Conservation (phyloP, 2,329 filamentous ascomycete species). For the Penicillium thymicola region DNA sequence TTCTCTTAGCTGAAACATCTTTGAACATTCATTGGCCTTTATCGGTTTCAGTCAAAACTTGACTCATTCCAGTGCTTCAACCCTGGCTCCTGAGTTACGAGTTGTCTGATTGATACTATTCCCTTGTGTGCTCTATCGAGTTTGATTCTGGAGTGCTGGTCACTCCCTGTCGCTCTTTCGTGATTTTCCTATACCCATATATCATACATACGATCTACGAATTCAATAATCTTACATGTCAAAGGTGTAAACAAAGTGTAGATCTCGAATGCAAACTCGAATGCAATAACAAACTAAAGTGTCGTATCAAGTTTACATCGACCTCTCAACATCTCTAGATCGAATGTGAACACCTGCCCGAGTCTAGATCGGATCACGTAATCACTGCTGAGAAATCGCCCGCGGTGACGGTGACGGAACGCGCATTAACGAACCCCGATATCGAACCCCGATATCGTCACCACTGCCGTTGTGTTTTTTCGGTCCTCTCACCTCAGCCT, state of each 20-base stretch:
- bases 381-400: slow-evolving; percentile 10
- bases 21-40: neutral
- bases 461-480: slow-evolving; percentile 1
- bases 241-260: neutral
- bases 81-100: slow-evolving; percentile 1
- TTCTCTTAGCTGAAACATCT: neutral
- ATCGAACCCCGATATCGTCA: slow-evolving; percentile 16
- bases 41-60: neutral
- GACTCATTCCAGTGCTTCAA: neutral
- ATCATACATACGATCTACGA: neutral
- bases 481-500: slow-evolving; percentile 6
- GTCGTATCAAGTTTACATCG: neutral
- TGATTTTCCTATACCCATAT: slow-evolving; percentile 1
- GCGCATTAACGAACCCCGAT: slow-evolving; percentile 1
- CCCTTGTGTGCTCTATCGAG: neutral
- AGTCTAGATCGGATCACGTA: slow-evolving; percentile 14
- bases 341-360: neutral
- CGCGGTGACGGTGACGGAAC: neutral
- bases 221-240: neutral
- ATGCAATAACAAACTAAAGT: neutral
- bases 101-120: neutral
- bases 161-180: slow-evolving; percentile 1
- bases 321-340: no score
- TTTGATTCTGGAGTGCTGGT: neutral
- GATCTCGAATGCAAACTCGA: neutral